Evolutionary conservation across 148 eudicot genomes (phyloP).

Genomic region (Simmondsia chinensis): DNA sequence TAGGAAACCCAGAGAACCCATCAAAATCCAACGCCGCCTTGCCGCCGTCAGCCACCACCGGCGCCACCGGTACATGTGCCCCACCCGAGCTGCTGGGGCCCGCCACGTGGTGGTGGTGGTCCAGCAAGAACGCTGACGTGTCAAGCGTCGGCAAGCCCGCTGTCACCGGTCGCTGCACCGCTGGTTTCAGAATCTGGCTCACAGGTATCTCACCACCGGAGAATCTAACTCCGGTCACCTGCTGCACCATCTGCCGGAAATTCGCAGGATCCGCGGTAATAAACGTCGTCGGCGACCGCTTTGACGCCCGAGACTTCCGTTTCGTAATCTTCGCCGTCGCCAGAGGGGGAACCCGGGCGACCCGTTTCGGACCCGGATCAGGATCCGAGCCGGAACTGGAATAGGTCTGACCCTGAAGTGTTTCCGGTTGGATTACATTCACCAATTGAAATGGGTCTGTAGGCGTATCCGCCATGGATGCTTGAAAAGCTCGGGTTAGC

Average conservation of each 20-base stretch:
- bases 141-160: constrained; percentile 63
- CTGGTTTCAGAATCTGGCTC: constrained; percentile 47
- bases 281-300: constrained; percentile 57
- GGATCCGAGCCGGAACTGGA: too few species aligned
- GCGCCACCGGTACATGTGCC: too few species aligned
- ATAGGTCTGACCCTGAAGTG: too few species aligned
- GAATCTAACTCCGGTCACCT: constrained; percentile 69
- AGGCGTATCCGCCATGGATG: constrained; percentile 6
- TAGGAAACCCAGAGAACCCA: constrained; percentile 58
- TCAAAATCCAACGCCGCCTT: constrained; percentile 39
- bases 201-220: constrained; percentile 4
- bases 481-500: constrained; percentile 23
- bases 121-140: constrained; percentile 63
- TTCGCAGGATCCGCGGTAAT: constrained; percentile 70
- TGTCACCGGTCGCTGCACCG: constrained; percentile 38
- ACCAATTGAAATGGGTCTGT: constrained; percentile 24
- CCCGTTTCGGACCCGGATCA: constrained; percentile 21
- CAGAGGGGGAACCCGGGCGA: constrained; percentile 6
- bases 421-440: too few species aligned
- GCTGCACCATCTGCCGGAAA: constrained; percentile 85
- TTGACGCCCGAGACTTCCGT: constrained; percentile 65
- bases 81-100: not conserved
- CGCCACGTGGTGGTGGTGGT: constrained; percentile 19
- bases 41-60: constrained; percentile 13
- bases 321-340: constrained; percentile 32